Evolutionary conservation across 306 rosid species (phyloP), one percentile per base, ranked within the genome.

Genomic region (Sphenostylis stenocarpa): DNA sequence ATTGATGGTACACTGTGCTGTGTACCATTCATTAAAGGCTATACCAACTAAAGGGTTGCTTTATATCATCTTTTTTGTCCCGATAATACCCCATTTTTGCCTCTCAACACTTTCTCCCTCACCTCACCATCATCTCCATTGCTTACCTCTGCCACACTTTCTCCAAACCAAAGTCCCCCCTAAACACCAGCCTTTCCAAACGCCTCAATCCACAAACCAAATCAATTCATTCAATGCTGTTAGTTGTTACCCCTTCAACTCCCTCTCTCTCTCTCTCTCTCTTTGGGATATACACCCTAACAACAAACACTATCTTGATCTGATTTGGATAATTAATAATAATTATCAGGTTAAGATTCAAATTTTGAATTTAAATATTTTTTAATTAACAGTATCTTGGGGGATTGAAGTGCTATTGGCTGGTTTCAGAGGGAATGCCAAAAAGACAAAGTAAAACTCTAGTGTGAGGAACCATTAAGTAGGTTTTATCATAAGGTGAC

Each of bases 61-160:
- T 89, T 85, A 77, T 64, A 57, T 81, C 80, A 69, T 85, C 81
- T 82, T 67, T 57, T 87, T 67, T 84, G 87, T 85, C 92, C 70
- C 57, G 77, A 86, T 58, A 79, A 83, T 15, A 80, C 45, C 63
- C 84, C 85, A 66, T 80, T 80, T 60, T 60, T 29, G 3, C 23
- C 78, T 71, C 86, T 70, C 7, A 29, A 29, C 31, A 4, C 13
- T 73, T 76, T 72, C 77, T 65, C 68, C 41, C 58, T 82, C 47
- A n/a, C 72, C 88, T 80, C 56, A 77, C 76, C 72, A 79, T 83
- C 88, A 75, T 80, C 53, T 88, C 83, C 76, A 52, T 71, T 65
- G 77, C 68, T 70, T 81, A 19, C 82, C 63, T 44, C 81, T 73
- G 61, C 45, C 16, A 70, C 68, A 62, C 45, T 33, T 62, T 62